These are phyloP conservation scores for Graphilbum fragrans DNA, from an alignment of 2,329 filamentous ascomycete genomes.

Conservation along the genomic window DNA sequence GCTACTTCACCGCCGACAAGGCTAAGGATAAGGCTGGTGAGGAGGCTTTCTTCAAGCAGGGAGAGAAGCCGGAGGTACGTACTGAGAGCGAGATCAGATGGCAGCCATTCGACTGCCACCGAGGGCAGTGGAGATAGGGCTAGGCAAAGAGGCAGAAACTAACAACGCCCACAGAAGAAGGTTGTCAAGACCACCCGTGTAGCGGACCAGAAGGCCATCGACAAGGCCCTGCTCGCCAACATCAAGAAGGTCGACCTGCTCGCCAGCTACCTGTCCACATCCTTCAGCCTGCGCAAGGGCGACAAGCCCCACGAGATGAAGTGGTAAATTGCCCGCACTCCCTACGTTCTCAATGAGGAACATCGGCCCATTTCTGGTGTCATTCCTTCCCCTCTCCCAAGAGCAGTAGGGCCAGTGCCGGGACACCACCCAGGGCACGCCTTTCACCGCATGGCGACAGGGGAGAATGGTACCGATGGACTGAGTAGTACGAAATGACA, in stretches of 20 bases:
- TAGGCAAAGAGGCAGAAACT: too few species aligned
- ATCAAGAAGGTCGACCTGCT: slow-evolving; percentile 99
- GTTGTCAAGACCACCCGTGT: slow-evolving; percentile 81
- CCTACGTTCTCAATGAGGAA: too few species aligned
- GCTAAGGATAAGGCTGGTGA: slow-evolving; percentile 87
- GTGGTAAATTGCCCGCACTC: too few species aligned
- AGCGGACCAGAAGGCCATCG: slow-evolving; percentile 95
- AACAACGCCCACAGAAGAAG: slow-evolving; percentile 69
- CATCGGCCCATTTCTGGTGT: too few species aligned
- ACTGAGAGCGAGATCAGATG: not conserved
- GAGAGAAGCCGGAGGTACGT: slow-evolving; percentile 91
- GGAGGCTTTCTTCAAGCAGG: slow-evolving; percentile 99
- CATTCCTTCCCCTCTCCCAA: not conserved
- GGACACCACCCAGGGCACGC: too few species aligned
- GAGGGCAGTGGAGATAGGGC: too few species aligned
- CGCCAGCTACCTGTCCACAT: slow-evolving; percentile 82
- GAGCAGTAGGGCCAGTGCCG: too few species aligned
- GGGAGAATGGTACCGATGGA: too few species aligned
- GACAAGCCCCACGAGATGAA: slow-evolving; percentile 99
- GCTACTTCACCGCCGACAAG: slow-evolving; percentile 98
- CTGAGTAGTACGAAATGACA: too few species aligned
- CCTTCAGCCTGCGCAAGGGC: slow-evolving; percentile 97
- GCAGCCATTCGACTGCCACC: too few species aligned
- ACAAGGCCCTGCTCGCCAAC: slow-evolving; percentile 87
- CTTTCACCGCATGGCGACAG: too few species aligned